These are phyloP conservation scores for Irpex rosettiformis DNA, from an alignment of 1,284 basidiomycete genomes.

Conservation along the genomic window DNA sequence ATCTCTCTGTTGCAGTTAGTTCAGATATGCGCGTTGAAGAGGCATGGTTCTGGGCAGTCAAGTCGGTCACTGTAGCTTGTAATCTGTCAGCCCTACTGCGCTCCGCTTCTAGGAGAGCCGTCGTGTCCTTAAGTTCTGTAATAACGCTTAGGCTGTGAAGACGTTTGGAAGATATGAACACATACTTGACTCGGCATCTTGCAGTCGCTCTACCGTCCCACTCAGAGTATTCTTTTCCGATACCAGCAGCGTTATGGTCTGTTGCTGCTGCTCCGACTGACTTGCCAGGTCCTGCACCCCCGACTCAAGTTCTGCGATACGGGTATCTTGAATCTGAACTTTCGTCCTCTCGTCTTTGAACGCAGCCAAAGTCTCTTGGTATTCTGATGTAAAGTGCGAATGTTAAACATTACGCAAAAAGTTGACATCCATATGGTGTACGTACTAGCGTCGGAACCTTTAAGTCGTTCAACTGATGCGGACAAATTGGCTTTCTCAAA, in stretches of 20 bases:
- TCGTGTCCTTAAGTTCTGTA: conserved; percentile 47
- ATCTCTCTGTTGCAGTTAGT: conserved; percentile 48
- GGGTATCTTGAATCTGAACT: conserved; percentile 18
- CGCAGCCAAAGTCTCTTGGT: conserved; percentile 14
- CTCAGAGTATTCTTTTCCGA: conserved; percentile 35
- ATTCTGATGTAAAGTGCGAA: conserved; percentile 14
- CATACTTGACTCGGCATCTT: conserved; percentile 34
- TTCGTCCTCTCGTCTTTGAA: conserved; percentile 21
- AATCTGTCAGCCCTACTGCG: conserved; percentile 36
- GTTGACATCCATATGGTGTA: neutral
- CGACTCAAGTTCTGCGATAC: conserved; percentile 22
- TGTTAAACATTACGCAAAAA: neutral
- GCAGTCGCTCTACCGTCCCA: conserved; percentile 30
- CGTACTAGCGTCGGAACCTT: conserved; percentile 17
- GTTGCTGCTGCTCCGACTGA: conserved; percentile 29
- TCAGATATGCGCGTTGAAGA: conserved; percentile 34
- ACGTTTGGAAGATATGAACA: neutral
- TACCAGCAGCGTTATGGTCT: conserved; percentile 37
- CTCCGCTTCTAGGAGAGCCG: conserved; percentile 42
- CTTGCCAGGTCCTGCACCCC: conserved; percentile 21
- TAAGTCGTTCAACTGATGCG: conserved; percentile 13
- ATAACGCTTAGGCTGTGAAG: neutral
- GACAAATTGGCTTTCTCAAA: conserved; percentile 16
- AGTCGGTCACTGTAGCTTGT: conserved; percentile 37
- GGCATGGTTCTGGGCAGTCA: conserved; percentile 35